Evolutionary conservation across 352 stramenopile genomes (phyloP).

Genomic region (Ophiocytium majus): DNA sequence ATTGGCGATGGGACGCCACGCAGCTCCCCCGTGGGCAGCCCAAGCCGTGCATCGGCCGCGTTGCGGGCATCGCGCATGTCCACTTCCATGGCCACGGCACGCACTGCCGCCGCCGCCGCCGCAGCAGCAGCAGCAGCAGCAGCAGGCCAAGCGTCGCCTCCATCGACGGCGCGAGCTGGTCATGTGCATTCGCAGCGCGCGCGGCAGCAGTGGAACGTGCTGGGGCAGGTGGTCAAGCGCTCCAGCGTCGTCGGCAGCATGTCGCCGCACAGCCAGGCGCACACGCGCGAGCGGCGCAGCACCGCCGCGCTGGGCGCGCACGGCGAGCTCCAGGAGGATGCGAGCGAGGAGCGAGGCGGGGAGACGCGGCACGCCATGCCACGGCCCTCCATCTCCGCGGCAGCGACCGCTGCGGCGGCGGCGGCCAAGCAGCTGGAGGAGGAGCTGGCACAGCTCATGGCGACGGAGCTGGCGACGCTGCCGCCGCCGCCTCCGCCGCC

Average conservation of each 20-base stretch:
- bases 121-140: neutral
- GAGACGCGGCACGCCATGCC: neutral
- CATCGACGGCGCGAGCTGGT: too few relatives aligned
- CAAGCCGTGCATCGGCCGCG: neutral
- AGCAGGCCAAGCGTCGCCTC: neutral
- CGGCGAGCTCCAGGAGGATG: too few relatives aligned
- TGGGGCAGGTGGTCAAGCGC: neutral
- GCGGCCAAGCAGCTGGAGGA: neutral
- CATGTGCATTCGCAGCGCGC: neutral
- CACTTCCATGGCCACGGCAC: neutral
- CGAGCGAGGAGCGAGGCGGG: neutral
- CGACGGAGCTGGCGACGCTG: neutral
- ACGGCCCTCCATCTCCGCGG: too few relatives aligned
- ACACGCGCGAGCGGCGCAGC: too few relatives aligned
- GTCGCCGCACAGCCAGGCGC: too few relatives aligned
- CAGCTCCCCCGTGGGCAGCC: neutral
- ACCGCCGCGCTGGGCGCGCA: too few relatives aligned
- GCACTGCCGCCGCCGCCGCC: neutral
- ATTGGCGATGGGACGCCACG: conserved; percentile 4
- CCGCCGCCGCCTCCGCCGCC: neutral
- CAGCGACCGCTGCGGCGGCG: too few relatives aligned
- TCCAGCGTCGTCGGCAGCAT: neutral
- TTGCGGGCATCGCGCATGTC: neutral
- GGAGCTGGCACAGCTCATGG: neutral
- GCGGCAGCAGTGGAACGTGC: conserved; percentile 21